Conservation (phyloP, 2,329 filamentous ascomycete species). For the Triangularia setosa region DNA sequence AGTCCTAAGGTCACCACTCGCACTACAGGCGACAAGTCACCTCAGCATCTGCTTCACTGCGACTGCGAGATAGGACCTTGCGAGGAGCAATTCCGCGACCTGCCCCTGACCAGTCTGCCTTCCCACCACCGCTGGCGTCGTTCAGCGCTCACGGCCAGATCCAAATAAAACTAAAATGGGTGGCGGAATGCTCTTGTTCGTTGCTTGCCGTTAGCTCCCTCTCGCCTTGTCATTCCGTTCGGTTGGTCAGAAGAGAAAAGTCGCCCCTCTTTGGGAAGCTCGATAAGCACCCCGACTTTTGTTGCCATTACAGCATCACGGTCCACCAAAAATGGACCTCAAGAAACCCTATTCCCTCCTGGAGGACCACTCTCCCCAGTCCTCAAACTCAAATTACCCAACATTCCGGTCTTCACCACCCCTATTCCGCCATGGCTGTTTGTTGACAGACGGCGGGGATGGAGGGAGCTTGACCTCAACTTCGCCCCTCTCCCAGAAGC, state of each 20-base stretch:
- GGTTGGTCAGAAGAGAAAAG: not conserved
- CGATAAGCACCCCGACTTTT: not conserved
- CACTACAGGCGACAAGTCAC: conserved; percentile 7
- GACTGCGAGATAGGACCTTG: not conserved
- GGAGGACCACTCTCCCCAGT: conserved; percentile 22
- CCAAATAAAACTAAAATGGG: conserved; percentile 29
- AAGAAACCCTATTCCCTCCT: conserved; percentile 26
- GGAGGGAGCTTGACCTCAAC: conserved; percentile 6
- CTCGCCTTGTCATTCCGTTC: conserved; percentile 4
- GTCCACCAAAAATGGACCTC: conserved; percentile 23
- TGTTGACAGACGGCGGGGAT: not conserved
- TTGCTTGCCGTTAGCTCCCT: conserved; percentile 9
- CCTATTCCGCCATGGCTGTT: conserved; percentile 13
- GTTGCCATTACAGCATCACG: conserved; percentile 5
- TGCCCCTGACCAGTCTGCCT: not conserved
- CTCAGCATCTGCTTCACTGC: conserved; percentile 11
- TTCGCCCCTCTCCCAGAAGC: conserved; percentile 8
- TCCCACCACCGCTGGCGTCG: not conserved
- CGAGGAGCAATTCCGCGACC: not conserved
- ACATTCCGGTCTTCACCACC: conserved; percentile 15
- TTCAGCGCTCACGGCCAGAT: not conserved
- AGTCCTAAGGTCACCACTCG: conserved; percentile 11
- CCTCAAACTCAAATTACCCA: conserved; percentile 10
- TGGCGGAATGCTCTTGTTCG: conserved; percentile 25
- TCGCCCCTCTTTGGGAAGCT: conserved; percentile 3